phyloP scores from a whole-genome alignment of 2,329 filamentous ascomycete species.

The Claviceps pusilla region DNA sequence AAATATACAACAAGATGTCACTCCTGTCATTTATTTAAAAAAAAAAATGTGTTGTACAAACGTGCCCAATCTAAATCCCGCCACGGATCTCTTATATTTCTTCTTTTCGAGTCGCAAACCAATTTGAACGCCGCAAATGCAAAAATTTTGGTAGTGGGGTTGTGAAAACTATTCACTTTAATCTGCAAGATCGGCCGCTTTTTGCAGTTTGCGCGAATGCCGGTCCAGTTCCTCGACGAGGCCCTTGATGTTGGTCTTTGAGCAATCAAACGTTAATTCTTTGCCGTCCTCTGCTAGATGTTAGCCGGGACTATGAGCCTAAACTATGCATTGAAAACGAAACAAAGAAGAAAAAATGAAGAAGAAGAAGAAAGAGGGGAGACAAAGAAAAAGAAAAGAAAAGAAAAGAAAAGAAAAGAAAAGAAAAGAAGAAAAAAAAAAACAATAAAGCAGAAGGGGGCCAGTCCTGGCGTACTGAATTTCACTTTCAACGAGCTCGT shows the following conservation, averaged over 20 bases:
- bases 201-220: slow-evolving; percentile 67
- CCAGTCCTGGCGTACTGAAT: slow-evolving; percentile 55
- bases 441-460: too few relatives aligned
- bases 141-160: slow-evolving; percentile 9
- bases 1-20: slow-evolving; percentile 19
- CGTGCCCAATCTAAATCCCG: slow-evolving; percentile 7
- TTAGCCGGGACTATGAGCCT: slow-evolving; percentile 8
- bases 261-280: slow-evolving; percentile 67
- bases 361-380: too few relatives aligned
- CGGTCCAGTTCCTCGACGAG: slow-evolving; percentile 80
- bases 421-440: neutral
- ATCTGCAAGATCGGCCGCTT: slow-evolving; percentile 63
- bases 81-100: neutral
- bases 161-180: slow-evolving; percentile 10
- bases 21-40: neutral
- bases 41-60: slow-evolving; percentile 8
- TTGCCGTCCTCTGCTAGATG: slow-evolving; percentile 67
- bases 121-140: slow-evolving; percentile 19
- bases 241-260: slow-evolving; percentile 70
- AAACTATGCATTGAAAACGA: too few relatives aligned
- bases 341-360: too few relatives aligned
- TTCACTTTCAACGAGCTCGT: slow-evolving; percentile 59
- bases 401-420: neutral
- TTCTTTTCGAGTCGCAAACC: neutral
- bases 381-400: too few relatives aligned